Conservation (phyloP, 306 rosid species). For the Medicago lupulina region DNA sequence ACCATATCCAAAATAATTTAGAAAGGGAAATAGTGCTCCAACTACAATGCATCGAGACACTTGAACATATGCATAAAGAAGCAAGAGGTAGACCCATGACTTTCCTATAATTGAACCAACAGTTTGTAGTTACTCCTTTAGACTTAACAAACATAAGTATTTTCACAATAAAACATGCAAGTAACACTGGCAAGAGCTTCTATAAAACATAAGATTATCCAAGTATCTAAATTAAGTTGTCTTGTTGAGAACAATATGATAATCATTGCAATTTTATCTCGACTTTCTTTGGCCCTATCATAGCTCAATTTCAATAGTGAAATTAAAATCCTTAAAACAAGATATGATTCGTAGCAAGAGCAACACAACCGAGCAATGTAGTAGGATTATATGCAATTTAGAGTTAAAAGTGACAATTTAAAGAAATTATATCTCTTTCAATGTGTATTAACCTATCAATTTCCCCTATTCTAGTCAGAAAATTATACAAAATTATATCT, state of each 20-base stretch:
- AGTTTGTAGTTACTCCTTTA: slow-evolving; percentile 22
- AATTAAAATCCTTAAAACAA: background rate
- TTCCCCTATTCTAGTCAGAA: too few species aligned
- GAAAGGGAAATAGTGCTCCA: slow-evolving; percentile 73
- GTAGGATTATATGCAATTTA: background rate
- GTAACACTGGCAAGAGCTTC: slow-evolving; percentile 4
- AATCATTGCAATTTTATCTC: background rate
- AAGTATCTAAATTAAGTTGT: slow-evolving; percentile 19
- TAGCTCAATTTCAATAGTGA: background rate
- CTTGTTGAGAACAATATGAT: slow-evolving; percentile 22
- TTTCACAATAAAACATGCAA: slow-evolving; percentile 2
- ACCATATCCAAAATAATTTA: slow-evolving; percentile 88
- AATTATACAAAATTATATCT: too few species aligned
- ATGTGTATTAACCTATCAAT: too few species aligned
- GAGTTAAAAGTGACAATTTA: too few species aligned
- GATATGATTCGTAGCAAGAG: slow-evolving; percentile 17
- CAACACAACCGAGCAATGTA: background rate
- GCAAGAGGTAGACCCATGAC: slow-evolving; percentile 82
- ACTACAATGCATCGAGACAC: slow-evolving; percentile 80
- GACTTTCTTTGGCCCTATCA: background rate
- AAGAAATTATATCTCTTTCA: too few species aligned
- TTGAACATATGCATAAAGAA: slow-evolving; percentile 84
- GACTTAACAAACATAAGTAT: slow-evolving; percentile 14
- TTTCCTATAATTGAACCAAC: slow-evolving; percentile 61
- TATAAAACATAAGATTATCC: slow-evolving; percentile 2